These are phyloP conservation scores for Penstemon newberryi DNA, from an alignment of 257 asterid genomes.

Conservation along the genomic window DNA sequence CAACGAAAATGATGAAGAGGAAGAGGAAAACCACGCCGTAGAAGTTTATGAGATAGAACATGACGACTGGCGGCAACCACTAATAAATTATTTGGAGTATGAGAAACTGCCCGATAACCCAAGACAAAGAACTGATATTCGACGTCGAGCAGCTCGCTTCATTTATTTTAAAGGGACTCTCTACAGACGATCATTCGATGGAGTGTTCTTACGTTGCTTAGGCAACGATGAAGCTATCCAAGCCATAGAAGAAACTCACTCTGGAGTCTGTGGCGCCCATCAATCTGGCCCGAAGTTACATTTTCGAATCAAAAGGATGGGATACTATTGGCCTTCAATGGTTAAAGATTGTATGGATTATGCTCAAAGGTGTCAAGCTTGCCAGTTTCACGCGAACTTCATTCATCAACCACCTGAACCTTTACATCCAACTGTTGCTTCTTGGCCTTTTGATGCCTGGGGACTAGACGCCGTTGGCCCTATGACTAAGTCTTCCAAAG, in stretches of 20 bases:
- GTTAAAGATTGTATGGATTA: neutral
- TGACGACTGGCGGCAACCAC: neutral
- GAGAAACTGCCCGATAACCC: constrained; percentile 4
- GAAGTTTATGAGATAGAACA: neutral
- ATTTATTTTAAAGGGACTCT: neutral
- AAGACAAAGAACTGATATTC: neutral
- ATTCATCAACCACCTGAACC: neutral
- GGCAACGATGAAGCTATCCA: too few species aligned
- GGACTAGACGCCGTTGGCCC: neutral
- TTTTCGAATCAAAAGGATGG: too few species aligned
- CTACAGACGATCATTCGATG: neutral
- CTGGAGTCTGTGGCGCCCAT: too few species aligned
- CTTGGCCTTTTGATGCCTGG: neutral
- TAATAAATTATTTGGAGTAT: neutral
- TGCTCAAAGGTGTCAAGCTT: neutral
- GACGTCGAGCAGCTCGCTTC: neutral
- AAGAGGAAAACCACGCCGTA: neutral
- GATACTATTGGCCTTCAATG: neutral
- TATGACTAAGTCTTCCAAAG: neutral
- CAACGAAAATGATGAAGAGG: neutral
- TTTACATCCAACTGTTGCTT: neutral
- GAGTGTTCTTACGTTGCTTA: neutral
- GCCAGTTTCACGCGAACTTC: neutral
- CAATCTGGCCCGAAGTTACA: too few species aligned
- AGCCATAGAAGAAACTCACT: too few species aligned